Conservation (phyloP, 2,329 filamentous ascomycete species). For the Seiridium cupressi region DNA sequence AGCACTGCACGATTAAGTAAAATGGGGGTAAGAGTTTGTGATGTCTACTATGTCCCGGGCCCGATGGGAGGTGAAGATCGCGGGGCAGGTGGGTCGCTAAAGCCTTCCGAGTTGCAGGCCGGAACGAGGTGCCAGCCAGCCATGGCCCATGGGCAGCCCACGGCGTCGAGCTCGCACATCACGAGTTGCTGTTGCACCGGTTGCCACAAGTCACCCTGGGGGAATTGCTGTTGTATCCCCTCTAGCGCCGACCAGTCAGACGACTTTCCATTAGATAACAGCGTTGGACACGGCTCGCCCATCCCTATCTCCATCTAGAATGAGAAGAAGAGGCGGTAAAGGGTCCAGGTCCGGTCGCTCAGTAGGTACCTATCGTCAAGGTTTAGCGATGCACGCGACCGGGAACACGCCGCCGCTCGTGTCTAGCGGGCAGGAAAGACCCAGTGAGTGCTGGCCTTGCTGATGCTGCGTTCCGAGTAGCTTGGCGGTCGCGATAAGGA, state of each 20-base stretch:
- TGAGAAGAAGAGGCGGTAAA: conserved; percentile 10
- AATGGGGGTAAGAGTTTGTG: conserved; percentile 27
- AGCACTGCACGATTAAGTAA: conserved; percentile 27
- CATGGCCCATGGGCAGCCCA: neutral
- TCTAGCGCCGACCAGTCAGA: neutral
- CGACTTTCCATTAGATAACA: conserved; percentile 6
- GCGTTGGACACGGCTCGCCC: conserved; percentile 4
- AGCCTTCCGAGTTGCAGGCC: conserved; percentile 15
- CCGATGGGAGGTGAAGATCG: conserved; percentile 15
- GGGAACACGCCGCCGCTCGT: neutral
- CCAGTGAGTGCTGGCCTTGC: neutral
- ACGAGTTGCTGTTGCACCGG: neutral
- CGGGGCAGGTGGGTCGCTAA: conserved; percentile 21
- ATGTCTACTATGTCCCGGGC: conserved; percentile 13
- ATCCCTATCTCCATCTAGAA: neutral
- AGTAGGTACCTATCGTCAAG: neutral
- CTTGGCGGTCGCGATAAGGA: neutral
- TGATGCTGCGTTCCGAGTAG: neutral
- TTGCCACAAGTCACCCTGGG: neutral
- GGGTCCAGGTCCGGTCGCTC: neutral
- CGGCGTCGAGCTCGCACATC: neutral
- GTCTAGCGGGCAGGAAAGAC: neutral
- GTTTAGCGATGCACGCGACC: conserved; percentile 3
- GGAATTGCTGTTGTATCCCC: neutral
- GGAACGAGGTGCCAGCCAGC: neutral